Base-by-base conservation (phyloP, 164 flowering plant species). In the Vitis cinerea region DNA sequence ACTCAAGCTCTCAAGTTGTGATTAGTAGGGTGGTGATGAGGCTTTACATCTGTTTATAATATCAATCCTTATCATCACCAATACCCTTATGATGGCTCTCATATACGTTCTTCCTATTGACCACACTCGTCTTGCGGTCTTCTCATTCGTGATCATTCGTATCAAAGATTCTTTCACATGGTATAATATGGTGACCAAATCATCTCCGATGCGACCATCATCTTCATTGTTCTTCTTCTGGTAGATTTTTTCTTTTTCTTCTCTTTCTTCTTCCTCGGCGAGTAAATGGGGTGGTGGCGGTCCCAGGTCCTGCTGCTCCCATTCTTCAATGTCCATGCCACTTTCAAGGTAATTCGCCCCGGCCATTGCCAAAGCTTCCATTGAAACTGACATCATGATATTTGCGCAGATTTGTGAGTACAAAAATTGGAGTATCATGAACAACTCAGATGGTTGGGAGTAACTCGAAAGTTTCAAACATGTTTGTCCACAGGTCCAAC, bases 351-450 rank as follows among this genome's bases (percentile, higher is more conserved):
- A 71, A 27, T 76, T 76, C 11, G 31, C 72, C 0, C 84, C 81
- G 0, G 84, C 80, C 84, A 81, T 81, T 61, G 84, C 84, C 63
- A 82, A 60, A 54, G 81, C 82, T 69, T 81, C 84, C 13, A 81
- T 10, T 1, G 81, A 78, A 63, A 71, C 69, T 4, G 54, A 23
- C 78, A 73, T 77, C 27, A 52, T 58, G 30, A 29, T 29, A 31
- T 13, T 0, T 6, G 65, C 44, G 61, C 8, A 59, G 12, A 59
- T 11, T 23, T 23, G 3, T 10, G 0, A 37, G 44, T 37, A 37
- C 44, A 37, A 37, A 37, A 37, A 6, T 6, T 37, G 44, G 44
- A 37, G 4, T 37, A 6, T 37, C 4, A 37, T 37, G 44, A 37
- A 37, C 44, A 37, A 37, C 44, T 37, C 44, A 4, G 44, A 37